Evolutionary conservation across 2,329 filamentous ascomycete genomes (phyloP).

Genomic region (Pyrenophora tritici-repentis): DNA sequence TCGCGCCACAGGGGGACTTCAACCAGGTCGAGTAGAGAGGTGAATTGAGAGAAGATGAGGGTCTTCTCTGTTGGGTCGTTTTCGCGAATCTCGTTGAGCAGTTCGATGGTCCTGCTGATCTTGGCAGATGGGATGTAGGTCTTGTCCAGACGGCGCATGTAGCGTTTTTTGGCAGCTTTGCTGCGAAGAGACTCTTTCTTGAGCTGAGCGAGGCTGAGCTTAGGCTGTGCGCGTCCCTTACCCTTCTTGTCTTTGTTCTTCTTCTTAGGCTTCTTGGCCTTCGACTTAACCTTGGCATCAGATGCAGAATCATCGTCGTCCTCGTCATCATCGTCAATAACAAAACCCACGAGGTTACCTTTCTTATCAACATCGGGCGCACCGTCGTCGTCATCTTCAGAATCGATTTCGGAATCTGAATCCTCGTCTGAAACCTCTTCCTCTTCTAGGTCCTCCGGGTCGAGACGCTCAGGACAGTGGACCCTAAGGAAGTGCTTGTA

Average conservation of each 20-base stretch:
- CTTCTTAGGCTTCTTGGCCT: slow-evolving; percentile 15
- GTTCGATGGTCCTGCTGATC: slow-evolving; percentile 69
- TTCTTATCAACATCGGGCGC: slow-evolving; percentile 43
- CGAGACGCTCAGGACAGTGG: slow-evolving; percentile 63
- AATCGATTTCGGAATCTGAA: slow-evolving; percentile 37
- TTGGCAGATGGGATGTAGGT: slow-evolving; percentile 77
- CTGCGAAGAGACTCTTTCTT: slow-evolving; percentile 70
- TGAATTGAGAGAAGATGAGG: slow-evolving; percentile 83
- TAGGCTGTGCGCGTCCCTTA: slow-evolving; percentile 44
- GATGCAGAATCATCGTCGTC: neutral
- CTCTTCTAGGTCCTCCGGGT: slow-evolving; percentile 30
- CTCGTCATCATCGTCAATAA: slow-evolving; percentile 58
- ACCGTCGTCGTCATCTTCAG: slow-evolving; percentile 42
- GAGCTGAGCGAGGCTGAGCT: slow-evolving; percentile 64
- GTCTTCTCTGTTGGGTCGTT: slow-evolving; percentile 69
- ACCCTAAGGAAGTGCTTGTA: slow-evolving; percentile 74
- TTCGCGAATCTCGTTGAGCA: slow-evolving; percentile 60
- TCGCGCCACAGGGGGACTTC: slow-evolving; percentile 71
- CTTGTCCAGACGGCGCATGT: slow-evolving; percentile 70
- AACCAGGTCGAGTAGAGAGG: slow-evolving; percentile 75
- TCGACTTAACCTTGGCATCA: slow-evolving; percentile 33
- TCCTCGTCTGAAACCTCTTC: slow-evolving; percentile 39
- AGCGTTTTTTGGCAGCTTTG: slow-evolving; percentile 67
- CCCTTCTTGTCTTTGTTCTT: slow-evolving; percentile 48
- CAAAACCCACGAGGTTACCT: slow-evolving; percentile 56